phyloP scores from a whole-genome alignment of 495 filamentous ascomycete species.

The Halenospora varia region DNA sequence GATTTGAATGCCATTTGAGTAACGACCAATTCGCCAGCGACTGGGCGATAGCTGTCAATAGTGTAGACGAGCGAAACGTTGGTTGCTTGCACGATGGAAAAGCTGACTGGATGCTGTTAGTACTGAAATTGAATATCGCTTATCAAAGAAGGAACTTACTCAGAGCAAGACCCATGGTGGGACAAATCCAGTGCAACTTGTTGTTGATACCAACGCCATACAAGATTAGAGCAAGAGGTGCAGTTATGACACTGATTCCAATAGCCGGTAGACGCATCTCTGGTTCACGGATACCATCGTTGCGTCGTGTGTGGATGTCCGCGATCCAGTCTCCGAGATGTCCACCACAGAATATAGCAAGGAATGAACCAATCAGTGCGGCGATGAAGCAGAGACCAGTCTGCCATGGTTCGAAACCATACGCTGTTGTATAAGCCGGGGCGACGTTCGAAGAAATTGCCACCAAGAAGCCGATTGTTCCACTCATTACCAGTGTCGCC shows the following conservation, averaged over 20 bases:
- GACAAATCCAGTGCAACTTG: slow-evolving; percentile 50
- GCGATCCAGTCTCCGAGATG: slow-evolving; percentile 43
- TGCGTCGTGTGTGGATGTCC: slow-evolving; percentile 45
- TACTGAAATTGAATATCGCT: neutral
- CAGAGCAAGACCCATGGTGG: slow-evolving; percentile 45
- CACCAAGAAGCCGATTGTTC: slow-evolving; percentile 50
- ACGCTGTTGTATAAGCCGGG: slow-evolving; percentile 38
- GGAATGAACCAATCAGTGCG: slow-evolving; percentile 42
- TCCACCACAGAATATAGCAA: slow-evolving; percentile 47
- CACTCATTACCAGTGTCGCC: slow-evolving; percentile 42
- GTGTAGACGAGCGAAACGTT: slow-evolving; percentile 50
- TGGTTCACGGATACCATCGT: slow-evolving; percentile 47
- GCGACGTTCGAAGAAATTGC: slow-evolving; percentile 49
- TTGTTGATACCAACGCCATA: slow-evolving; percentile 49
- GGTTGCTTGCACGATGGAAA: slow-evolving; percentile 47
- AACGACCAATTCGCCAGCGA: slow-evolving; percentile 48
- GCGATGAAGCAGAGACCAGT: slow-evolving; percentile 46
- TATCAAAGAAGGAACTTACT: slow-evolving; percentile 21
- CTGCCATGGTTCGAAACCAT: slow-evolving; percentile 44
- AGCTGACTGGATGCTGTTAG: slow-evolving; percentile 35
- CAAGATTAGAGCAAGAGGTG: slow-evolving; percentile 42
- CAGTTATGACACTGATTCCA: slow-evolving; percentile 36
- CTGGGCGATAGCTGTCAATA: slow-evolving; percentile 50
- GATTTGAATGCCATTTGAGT: slow-evolving; percentile 49
- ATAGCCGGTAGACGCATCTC: slow-evolving; percentile 52